These are phyloP conservation scores for Lichtheimia corymbifera DNA, from an alignment of 371 early-diverging fungal genomes.

Conservation along the genomic window DNA sequence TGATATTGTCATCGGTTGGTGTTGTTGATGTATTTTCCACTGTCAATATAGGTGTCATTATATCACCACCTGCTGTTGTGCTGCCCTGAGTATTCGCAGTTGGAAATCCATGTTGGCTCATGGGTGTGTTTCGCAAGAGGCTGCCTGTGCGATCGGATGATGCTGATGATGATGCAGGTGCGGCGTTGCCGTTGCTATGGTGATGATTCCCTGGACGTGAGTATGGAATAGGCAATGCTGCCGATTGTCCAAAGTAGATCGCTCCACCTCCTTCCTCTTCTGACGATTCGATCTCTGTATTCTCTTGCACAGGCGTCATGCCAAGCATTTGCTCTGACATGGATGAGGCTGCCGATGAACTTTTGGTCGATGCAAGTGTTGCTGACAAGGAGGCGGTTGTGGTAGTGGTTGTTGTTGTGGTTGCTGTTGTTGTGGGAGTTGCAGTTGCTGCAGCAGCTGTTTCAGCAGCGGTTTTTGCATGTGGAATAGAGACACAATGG, in stretches of 20 bases:
- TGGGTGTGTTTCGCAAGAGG: conserved; percentile 8
- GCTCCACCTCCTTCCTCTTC: conserved; percentile 15
- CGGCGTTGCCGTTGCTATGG: too few relatives aligned
- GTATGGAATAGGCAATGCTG: conserved; percentile 39
- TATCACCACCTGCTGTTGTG: not conserved
- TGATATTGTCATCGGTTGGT: conserved; percentile 1
- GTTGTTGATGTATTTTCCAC: not conserved
- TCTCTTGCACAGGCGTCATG: conserved; percentile 11
- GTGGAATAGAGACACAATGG: conserved; percentile 34
- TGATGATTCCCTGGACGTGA: not conserved
- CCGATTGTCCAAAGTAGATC: conserved; percentile 23
- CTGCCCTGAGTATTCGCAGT: conserved; percentile 5
- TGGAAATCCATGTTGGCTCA: not conserved
- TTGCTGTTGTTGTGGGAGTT: not conserved
- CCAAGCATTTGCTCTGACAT: conserved; percentile 15
- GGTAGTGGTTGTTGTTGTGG: not conserved
- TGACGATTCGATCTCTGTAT: conserved; percentile 14
- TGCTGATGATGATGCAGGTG: conserved; percentile 17
- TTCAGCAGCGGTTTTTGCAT: conserved; percentile 26
- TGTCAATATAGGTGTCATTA: conserved; percentile 2
- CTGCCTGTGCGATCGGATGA: conserved; percentile 14
- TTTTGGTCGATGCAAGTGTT: conserved; percentile 7
- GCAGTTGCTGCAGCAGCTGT: conserved; percentile 1
- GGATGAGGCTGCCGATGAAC: conserved; percentile 22
- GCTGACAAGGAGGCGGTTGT: conserved; percentile 7